phyloP scores from a whole-genome alignment of 1,139 yeast genomes.

The Candida sp. region DNA sequence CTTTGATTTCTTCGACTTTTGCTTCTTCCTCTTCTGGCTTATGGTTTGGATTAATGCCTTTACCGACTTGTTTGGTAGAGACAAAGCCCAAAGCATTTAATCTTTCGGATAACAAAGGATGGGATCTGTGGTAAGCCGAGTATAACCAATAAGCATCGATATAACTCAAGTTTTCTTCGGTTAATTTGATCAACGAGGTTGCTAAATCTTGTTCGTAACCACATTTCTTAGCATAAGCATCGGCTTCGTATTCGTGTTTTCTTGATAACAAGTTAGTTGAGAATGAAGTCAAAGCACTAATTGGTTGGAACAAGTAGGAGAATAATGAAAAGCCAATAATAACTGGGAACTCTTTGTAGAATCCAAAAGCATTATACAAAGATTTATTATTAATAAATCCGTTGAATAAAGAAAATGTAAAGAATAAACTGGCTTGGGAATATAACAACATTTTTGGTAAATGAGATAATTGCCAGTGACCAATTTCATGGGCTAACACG shows the following conservation, averaged over 20 bases:
- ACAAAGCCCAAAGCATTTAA: slow-evolving; percentile 63
- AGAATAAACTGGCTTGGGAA: slow-evolving; percentile 61
- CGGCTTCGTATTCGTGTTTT: slow-evolving; percentile 92
- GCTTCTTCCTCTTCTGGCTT: not conserved
- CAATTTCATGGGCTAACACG: slow-evolving; percentile 94
- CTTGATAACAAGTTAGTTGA: slow-evolving; percentile 69
- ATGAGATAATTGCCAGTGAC: slow-evolving; percentile 94
- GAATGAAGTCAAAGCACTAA: slow-evolving; percentile 68
- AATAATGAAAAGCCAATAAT: slow-evolving; percentile 78
- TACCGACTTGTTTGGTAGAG: slow-evolving; percentile 42
- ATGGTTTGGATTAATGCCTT: slow-evolving; percentile 8
- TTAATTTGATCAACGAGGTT: slow-evolving; percentile 69
- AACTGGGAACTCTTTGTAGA: slow-evolving; percentile 59
- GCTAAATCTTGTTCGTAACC: slow-evolving; percentile 72
- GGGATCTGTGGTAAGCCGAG: slow-evolving; percentile 86
- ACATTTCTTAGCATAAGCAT: slow-evolving; percentile 70
- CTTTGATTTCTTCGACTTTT: not conserved
- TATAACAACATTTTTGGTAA: slow-evolving; percentile 67
- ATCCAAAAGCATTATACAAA: slow-evolving; percentile 77
- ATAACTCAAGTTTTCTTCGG: slow-evolving; percentile 76
- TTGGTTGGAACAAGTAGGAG: slow-evolving; percentile 71
- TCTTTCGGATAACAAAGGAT: slow-evolving; percentile 90
- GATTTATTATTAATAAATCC: slow-evolving; percentile 78
- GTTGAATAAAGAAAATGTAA: slow-evolving; percentile 69
- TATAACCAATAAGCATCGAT: slow-evolving; percentile 88